phyloP scores from a whole-genome alignment of 805 yeast species.

The Saccharomycopsis javanensis region DNA sequence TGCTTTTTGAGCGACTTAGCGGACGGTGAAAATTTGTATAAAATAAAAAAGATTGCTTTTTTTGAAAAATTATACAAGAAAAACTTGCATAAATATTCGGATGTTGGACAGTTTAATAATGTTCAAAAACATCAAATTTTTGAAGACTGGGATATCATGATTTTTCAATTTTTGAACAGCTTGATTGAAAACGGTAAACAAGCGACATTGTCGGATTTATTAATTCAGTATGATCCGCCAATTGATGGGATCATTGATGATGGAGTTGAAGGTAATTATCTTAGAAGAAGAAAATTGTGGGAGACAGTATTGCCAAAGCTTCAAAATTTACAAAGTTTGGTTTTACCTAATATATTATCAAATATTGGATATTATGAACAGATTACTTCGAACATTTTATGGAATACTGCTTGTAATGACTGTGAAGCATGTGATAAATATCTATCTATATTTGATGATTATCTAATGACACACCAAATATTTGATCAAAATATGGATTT shows the following conservation, averaged over 20 bases:
- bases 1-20: conserved; percentile 32
- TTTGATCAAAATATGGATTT: conserved; percentile 35
- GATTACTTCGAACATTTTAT: conserved; percentile 54
- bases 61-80: conserved; percentile 24
- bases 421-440: conserved; percentile 44
- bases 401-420: conserved; percentile 58
- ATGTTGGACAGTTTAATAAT: neutral
- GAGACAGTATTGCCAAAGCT: conserved; percentile 39
- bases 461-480: conserved; percentile 54
- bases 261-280: conserved; percentile 67
- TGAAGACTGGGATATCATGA: conserved; percentile 45
- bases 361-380: conserved; percentile 61
- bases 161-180: conserved; percentile 33
- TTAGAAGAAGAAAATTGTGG: conserved; percentile 47
- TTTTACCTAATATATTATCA: conserved; percentile 52
- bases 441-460: conserved; percentile 47
- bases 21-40: conserved; percentile 23
- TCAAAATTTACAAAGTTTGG: conserved; percentile 33
- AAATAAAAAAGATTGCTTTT: conserved; percentile 23
- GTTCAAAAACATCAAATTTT: conserved; percentile 36
- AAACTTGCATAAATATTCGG: conserved; percentile 23
- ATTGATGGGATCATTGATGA: conserved; percentile 45
- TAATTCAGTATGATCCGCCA: conserved; percentile 53
- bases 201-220: conserved; percentile 27
- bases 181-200: conserved; percentile 29